Evolutionary conservation across 2,329 filamentous ascomycete species (phyloP).

Genomic region (Trichoderma lentiforme): DNA sequence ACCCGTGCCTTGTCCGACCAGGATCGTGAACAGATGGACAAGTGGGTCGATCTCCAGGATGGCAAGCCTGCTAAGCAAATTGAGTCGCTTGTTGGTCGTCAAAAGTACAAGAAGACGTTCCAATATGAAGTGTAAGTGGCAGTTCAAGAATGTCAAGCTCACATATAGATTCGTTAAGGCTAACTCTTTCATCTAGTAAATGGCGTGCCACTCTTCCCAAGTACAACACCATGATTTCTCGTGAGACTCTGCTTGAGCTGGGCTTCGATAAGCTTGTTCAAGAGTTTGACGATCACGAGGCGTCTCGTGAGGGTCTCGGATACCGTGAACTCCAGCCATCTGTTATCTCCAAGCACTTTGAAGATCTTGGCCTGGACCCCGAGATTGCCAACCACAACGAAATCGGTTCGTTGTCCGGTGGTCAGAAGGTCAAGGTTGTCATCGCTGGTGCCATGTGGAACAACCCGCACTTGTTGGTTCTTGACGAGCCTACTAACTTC

Average conservation of each 20-base stretch:
- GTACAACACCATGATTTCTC: slow-evolving; percentile 86
- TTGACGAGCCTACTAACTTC: slow-evolving; percentile 99
- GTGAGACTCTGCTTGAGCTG: slow-evolving; percentile 80
- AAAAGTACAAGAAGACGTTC: slow-evolving; percentile 99
- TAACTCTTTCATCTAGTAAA: slow-evolving; percentile 54
- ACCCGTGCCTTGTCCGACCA: slow-evolving; percentile 83
- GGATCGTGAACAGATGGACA: slow-evolving; percentile 89
- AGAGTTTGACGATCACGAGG: slow-evolving; percentile 98
- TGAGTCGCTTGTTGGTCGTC: slow-evolving; percentile 87
- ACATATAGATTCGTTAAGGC: background rate
- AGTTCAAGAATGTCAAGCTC: background rate
- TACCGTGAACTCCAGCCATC: slow-evolving; percentile 92
- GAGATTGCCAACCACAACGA: slow-evolving; percentile 99
- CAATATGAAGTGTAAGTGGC: slow-evolving; percentile 83
- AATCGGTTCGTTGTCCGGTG: slow-evolving; percentile 91
- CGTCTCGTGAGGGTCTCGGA: slow-evolving; percentile 95
- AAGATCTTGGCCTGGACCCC: slow-evolving; percentile 91
- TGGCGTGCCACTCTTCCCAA: slow-evolving; percentile 88
- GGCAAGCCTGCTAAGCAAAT: slow-evolving; percentile 74
- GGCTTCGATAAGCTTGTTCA: slow-evolving; percentile 94
- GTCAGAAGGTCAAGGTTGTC: slow-evolving; percentile 99
- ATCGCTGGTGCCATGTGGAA: slow-evolving; percentile 97
- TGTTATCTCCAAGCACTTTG: slow-evolving; percentile 96
- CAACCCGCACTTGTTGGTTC: slow-evolving; percentile 93
- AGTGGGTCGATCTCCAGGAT: slow-evolving; percentile 78